Percentiles rank a stretch among this genome's conserved stretches.
phyloP scores from a whole-genome alignment of 164 flowering plant species.

The Nelumbo lutea region DNA sequence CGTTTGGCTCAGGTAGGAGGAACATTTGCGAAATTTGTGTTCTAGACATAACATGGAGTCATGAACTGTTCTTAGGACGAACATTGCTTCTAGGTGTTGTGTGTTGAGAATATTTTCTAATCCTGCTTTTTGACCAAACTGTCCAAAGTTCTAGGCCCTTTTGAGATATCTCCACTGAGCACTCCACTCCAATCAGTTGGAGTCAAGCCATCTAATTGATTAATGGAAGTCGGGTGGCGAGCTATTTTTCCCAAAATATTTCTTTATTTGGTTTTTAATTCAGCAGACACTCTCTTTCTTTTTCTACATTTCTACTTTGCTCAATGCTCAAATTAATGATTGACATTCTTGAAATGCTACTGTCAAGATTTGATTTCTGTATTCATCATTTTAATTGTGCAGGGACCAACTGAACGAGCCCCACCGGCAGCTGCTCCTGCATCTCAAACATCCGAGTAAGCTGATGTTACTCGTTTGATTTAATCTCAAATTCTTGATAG shows the following conservation, averaged over 20 bases:
- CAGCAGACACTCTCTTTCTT: too few species aligned
- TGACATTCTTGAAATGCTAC: not conserved
- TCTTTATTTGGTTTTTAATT: too few species aligned
- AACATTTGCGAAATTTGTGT: not conserved
- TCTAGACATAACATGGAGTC: not conserved
- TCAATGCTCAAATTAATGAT: too few species aligned
- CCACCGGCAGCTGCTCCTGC: slow-evolving; percentile 13
- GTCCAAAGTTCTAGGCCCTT: not conserved
- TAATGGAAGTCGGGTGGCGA: too few species aligned
- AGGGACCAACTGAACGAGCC: slow-evolving; percentile 17
- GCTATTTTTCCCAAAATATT: too few species aligned
- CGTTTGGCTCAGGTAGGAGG: slow-evolving; percentile 41
- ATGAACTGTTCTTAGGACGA: not conserved
- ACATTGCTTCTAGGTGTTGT: not conserved
- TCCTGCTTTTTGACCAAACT: not conserved
- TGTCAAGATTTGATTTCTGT: not conserved
- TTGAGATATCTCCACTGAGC: too few species aligned
- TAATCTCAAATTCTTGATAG: not conserved
- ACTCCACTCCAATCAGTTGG: too few species aligned
- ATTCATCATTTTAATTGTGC: not conserved
- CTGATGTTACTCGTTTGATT: not conserved
- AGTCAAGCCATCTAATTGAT: too few species aligned
- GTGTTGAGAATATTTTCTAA: not conserved
- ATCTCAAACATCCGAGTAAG: slow-evolving; percentile 13
- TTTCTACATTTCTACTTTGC: too few species aligned